A percentile compares a stretch with the other conserved stretches of the same genome.
phyloP scores from a whole-genome alignment of 2,329 filamentous ascomycete genomes.

The Fusarium mundagurra region DNA sequence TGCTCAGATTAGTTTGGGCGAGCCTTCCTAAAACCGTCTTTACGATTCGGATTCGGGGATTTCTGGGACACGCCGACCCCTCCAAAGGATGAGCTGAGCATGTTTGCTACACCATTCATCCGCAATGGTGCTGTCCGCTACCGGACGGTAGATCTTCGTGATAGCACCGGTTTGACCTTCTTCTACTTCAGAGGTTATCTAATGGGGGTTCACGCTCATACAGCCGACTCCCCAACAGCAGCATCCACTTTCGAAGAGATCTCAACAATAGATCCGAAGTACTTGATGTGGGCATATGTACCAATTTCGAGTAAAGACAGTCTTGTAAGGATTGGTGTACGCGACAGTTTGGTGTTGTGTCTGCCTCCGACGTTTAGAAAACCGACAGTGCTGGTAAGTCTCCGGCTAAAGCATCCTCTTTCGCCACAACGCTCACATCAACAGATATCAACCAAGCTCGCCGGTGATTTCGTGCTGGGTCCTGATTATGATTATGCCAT shows the following conservation, averaged over 20 bases:
- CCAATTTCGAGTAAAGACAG: neutral
- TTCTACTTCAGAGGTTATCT: neutral
- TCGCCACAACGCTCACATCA: neutral
- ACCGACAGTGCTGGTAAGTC: neutral
- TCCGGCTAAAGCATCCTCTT: neutral
- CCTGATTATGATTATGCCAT: neutral
- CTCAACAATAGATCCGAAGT: neutral
- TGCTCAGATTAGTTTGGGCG: neutral
- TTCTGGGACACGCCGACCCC: neutral
- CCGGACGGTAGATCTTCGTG: neutral
- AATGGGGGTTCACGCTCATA: neutral
- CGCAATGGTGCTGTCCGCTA: neutral
- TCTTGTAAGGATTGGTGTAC: neutral
- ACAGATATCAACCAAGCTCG: neutral
- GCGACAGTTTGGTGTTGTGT: neutral
- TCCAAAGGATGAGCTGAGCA: neutral
- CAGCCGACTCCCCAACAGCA: neutral
- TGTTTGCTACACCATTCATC: rapidly evolving
- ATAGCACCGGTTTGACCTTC: neutral
- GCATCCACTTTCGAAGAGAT: neutral
- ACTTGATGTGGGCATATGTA: neutral
- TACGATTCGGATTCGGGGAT: neutral
- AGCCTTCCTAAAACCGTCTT: neutral
- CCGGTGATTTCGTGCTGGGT: neutral
- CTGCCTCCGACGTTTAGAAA: neutral